These are phyloP conservation scores for Pyrrhoderma lamaoense DNA, from an alignment of 1,284 basidiomycete genomes.

Conservation along the genomic window DNA sequence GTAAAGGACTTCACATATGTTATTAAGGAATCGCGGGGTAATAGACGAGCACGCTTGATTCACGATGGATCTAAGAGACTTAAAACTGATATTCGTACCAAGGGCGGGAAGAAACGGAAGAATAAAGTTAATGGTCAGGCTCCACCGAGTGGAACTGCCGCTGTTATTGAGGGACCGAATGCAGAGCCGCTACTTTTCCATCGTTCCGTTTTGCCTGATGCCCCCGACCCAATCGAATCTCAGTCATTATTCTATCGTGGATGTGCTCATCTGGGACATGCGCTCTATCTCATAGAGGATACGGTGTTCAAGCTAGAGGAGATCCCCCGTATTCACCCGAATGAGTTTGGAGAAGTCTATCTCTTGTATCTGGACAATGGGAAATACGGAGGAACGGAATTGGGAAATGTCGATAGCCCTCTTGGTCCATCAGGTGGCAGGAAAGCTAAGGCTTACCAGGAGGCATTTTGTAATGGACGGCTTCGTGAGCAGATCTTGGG, in stretches of 20 bases:
- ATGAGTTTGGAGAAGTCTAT: conserved; percentile 63
- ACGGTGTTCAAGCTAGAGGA: conserved; percentile 62
- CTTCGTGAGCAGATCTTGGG: conserved; percentile 52
- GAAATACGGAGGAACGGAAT: conserved; percentile 68
- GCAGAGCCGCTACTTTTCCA: conserved; percentile 48
- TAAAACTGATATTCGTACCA: conserved; percentile 27
- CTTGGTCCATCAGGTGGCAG: conserved; percentile 48
- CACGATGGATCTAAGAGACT: conserved; percentile 43
- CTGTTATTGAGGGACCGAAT: conserved; percentile 40
- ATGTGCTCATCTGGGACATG: conserved; percentile 70
- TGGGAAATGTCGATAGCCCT: conserved; percentile 67
- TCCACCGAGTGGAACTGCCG: conserved; percentile 53
- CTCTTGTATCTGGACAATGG: conserved; percentile 65
- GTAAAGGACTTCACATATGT: conserved; percentile 72
- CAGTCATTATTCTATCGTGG: conserved; percentile 77
- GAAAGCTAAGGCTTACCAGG: conserved; percentile 58
- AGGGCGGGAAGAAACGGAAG: conserved; percentile 30
- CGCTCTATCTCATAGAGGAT: conserved; percentile 62
- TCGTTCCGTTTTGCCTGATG: conserved; percentile 60
- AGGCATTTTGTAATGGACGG: conserved; percentile 40
- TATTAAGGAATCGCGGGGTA: conserved; percentile 62
- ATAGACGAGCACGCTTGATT: conserved; percentile 51
- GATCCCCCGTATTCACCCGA: conserved; percentile 45
- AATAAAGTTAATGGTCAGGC: conserved; percentile 48
- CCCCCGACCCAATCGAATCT: conserved; percentile 74